These are phyloP conservation scores for Magnusiomyces ingens DNA, from an alignment of 1,139 yeast species.

Conservation along the genomic window DNA sequence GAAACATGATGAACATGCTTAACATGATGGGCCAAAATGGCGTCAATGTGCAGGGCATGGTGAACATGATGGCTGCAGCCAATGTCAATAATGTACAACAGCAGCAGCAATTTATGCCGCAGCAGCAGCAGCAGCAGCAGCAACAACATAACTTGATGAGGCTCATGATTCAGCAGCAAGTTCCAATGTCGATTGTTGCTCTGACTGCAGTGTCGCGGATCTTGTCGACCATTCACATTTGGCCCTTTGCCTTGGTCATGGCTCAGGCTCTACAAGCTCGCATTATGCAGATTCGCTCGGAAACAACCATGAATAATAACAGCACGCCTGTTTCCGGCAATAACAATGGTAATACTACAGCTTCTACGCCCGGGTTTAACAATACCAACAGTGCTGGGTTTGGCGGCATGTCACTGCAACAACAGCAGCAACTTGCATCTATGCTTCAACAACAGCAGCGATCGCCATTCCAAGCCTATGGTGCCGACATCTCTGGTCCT, in stretches of 20 bases:
- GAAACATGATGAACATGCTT: too few relatives aligned
- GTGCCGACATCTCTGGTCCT: too few relatives aligned
- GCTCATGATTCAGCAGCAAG: slow-evolving; percentile 5
- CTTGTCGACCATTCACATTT: slow-evolving; percentile 13
- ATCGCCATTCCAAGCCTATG: not conserved
- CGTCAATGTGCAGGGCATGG: too few relatives aligned
- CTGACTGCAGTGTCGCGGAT: slow-evolving; percentile 13
- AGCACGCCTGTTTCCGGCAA: not conserved
- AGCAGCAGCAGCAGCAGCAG: slow-evolving; percentile 1
- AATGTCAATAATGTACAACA: not conserved
- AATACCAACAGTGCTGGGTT: not conserved
- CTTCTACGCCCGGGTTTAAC: not conserved
- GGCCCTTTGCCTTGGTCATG: slow-evolving; percentile 16
- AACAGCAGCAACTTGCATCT: too few relatives aligned
- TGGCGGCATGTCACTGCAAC: too few relatives aligned
- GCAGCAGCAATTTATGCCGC: not conserved
- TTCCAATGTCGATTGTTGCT: slow-evolving; percentile 13
- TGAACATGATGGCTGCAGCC: slow-evolving; percentile 3
- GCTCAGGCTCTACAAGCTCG: slow-evolving; percentile 12
- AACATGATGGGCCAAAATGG: too few relatives aligned
- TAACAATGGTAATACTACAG: not conserved
- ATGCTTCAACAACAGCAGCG: not conserved
- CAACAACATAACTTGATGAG: slow-evolving; percentile 1
- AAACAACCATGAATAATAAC: not conserved
- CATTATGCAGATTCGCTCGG: slow-evolving; percentile 12